Evolutionary conservation across 2,329 filamentous ascomycete genomes (phyloP).

Genomic region (Pyrenophora tritici-repentis): DNA sequence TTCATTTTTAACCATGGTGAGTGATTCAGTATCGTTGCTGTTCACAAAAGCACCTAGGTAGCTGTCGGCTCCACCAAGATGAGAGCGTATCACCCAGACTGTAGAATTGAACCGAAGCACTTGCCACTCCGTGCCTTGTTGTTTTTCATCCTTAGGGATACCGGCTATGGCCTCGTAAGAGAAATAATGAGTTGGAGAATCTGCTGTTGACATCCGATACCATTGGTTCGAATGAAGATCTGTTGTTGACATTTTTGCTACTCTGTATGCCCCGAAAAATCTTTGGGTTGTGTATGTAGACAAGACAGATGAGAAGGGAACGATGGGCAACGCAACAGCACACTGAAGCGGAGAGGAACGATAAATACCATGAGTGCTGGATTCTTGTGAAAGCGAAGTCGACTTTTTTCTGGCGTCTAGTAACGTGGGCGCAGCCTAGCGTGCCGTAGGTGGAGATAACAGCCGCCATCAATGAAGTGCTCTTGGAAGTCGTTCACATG

Average conservation of each 20-base stretch:
- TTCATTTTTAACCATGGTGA: slow-evolving; percentile 24
- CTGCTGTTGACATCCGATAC: slow-evolving; percentile 25
- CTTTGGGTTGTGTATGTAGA: neutral
- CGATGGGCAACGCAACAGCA: no score
- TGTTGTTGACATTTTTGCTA: neutral
- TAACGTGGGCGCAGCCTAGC: no score
- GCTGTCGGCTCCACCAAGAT: slow-evolving; percentile 18
- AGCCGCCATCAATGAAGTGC: no score
- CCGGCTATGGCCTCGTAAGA: no score
- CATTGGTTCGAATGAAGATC: slow-evolving; percentile 23
- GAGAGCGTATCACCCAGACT: slow-evolving; percentile 21
- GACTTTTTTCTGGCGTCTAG: no score
- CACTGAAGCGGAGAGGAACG: no score
- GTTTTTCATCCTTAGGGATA: no score
- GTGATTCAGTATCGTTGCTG: slow-evolving; percentile 17
- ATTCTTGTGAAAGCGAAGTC: no score
- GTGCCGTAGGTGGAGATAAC: no score
- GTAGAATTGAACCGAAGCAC: slow-evolving; percentile 22
- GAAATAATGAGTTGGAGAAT: no score
- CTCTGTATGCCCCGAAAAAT: neutral
- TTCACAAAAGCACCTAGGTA: slow-evolving; percentile 20
- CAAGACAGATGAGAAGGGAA: neutral
- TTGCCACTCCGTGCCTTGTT: slow-evolving; percentile 23
- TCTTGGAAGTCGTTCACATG: no score
- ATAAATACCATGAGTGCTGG: no score